phyloP scores from a whole-genome alignment of 345 rosid species.

The Sonneratia alba region DNA sequence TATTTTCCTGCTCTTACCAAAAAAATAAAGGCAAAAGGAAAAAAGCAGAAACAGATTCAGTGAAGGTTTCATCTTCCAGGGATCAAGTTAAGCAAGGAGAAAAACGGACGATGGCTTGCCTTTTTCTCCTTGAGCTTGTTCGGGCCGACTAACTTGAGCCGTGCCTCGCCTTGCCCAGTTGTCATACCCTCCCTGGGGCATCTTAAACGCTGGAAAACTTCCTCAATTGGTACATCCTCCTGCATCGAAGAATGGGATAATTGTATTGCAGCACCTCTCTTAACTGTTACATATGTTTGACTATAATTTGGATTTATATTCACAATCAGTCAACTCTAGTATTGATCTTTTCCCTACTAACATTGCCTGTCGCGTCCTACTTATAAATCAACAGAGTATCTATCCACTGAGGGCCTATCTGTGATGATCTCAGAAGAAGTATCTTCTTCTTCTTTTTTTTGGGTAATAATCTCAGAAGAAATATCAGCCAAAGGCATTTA shows the following conservation, averaged over 20 bases:
- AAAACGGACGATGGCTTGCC: background rate
- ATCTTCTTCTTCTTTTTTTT: no score
- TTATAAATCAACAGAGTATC: no score
- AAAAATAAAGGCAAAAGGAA: background rate
- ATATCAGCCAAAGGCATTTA: no score
- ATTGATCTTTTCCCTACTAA: no score
- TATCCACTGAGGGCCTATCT: no score
- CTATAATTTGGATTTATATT: no score
- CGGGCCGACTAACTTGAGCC: background rate
- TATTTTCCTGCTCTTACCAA: background rate
- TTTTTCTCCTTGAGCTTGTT: background rate
- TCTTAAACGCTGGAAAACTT: background rate
- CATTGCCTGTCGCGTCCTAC: no score
- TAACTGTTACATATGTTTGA: no score
- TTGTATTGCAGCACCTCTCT: no score
- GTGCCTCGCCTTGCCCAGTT: background rate
- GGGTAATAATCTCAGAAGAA: no score
- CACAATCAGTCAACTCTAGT: no score
- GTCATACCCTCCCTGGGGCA: background rate
- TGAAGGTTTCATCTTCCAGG: background rate
- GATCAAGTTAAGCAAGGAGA: background rate
- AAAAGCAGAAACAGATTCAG: background rate
- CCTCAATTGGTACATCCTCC: background rate
- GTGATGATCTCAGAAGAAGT: no score
- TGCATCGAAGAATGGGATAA: background rate